phyloP scores from a whole-genome alignment of 1,139 yeast species.

The Wickerhamomyces sp. region DNA sequence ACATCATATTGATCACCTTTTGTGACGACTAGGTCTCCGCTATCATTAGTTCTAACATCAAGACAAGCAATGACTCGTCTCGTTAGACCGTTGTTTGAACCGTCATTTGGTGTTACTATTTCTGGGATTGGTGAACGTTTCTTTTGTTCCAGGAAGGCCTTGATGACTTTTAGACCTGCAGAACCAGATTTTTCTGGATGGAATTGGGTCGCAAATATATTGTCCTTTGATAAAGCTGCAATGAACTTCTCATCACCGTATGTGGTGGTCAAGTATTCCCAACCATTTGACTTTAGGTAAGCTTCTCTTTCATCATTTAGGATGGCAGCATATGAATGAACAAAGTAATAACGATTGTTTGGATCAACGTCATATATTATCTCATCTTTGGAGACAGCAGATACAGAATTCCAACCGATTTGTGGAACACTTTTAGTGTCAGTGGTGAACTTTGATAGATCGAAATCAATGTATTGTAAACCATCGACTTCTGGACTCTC shows the following conservation, averaged over 20 bases:
- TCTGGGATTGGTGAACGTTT: constrained; percentile 27
- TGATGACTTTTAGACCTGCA: constrained; percentile 77
- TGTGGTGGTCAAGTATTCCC: constrained; percentile 69
- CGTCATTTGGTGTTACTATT: constrained; percentile 33
- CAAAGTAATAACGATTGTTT: constrained; percentile 77
- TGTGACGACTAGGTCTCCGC: constrained; percentile 92
- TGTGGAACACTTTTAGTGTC: constrained; percentile 84
- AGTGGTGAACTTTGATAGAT: constrained; percentile 54
- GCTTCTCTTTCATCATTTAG: constrained; percentile 34
- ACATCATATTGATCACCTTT: constrained; percentile 98
- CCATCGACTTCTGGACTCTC: constrained; percentile 69
- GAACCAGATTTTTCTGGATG: constrained; percentile 96
- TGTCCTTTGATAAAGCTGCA: constrained; percentile 75
- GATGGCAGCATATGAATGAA: constrained; percentile 86
- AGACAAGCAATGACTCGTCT: constrained; percentile 91
- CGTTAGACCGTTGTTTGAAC: constrained; percentile 66
- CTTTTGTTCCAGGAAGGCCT: constrained; percentile 59
- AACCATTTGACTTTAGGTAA: constrained; percentile 45
- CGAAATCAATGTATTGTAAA: constrained; percentile 43
- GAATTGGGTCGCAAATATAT: constrained; percentile 91
- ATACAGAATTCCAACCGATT: constrained; percentile 84
- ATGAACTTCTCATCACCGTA: constrained; percentile 80
- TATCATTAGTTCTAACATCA: constrained; percentile 93
- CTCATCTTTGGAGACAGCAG: constrained; percentile 19
- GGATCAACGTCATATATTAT: constrained; percentile 59